phyloP scores from a whole-genome alignment of 1,284 basidiomycete species.

The Papiliotrema nemorosa region DNA sequence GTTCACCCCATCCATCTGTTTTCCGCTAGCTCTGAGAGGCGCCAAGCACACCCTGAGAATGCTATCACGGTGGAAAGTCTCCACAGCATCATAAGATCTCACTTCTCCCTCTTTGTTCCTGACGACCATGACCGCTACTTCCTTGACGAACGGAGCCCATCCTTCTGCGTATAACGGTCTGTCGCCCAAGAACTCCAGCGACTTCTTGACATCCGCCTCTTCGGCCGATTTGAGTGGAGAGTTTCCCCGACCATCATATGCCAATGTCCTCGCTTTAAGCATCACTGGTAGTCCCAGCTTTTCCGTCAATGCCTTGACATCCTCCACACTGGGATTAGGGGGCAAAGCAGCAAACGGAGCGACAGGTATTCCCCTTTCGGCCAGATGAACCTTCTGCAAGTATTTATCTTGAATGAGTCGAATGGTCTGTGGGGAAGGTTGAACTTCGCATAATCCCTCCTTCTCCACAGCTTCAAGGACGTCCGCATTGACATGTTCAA shows the following conservation, averaged over 20 bases:
- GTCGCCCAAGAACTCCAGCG: conserved; percentile 63
- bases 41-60: conserved; percentile 88
- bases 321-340: conserved; percentile 48
- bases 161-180: conserved; percentile 83
- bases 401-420: conserved; percentile 94
- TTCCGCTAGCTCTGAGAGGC: conserved; percentile 62
- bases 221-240: conserved; percentile 63
- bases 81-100: conserved; percentile 83
- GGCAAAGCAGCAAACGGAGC: conserved; percentile 65
- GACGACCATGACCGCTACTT: conserved; percentile 98
- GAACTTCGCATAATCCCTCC: conserved; percentile 62
- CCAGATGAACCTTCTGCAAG: conserved; percentile 78
- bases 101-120: conserved; percentile 72
- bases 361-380: conserved; percentile 61
- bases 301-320: conserved; percentile 57
- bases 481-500: conserved; percentile 88
- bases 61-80: conserved; percentile 92
- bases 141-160: conserved; percentile 84
- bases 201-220: conserved; percentile 56
- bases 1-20: conserved; percentile 55
- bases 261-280: conserved; percentile 92
- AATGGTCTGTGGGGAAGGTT: conserved; percentile 82
- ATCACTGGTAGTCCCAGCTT: conserved; percentile 83
- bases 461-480: conserved; percentile 67
- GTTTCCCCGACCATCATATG: conserved; percentile 96